Base-by-base conservation (phyloP, 1,284 basidiomycete species). In the Microbotryum saponariae region DNA sequence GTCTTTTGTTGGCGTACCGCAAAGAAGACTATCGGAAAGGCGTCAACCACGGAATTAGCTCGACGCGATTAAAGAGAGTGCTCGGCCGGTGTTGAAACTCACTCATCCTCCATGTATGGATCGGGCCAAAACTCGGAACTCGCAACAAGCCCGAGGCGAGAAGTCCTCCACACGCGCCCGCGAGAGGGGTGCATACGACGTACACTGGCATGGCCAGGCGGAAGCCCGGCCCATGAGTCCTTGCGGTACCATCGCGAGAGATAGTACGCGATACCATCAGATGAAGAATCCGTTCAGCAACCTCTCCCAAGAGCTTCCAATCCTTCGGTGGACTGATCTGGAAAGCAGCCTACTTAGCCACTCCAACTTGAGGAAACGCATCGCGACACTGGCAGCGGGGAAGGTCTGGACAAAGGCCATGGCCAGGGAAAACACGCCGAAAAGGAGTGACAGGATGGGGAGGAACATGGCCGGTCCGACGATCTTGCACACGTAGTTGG, bases 401-500 rank as follows among this genome's bases (percentile, higher is more conserved):
- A 67, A 72, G 25, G 59, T 62, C 20, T 62, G 60, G 25, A 74
- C 68, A 48, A 62, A 69, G 1, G 65, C 66, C 66, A 55, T 37
- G 66, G 62, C 58, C 66, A 73, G 33, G 55, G 59, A 60, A 47
- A 62, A 62, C 3, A 70, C 55, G 37, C 37, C 37, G 49, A 67
- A 70, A 9, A 53, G n/a, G 52, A 73, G 66, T 1, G 71, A 63
- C 60, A 72, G 70, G 44, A 65, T 29, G 21, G 75, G 74, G 25
- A 76, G 62, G 52, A 62, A 70, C 21, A 25, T 51, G 18, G 64
- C 64, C 6, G 84, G 82, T 2, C 84, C 83, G 14, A 85, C 74
- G 53, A 73, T 74, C 80, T 84, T 68, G 33, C 76, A 65, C 45
- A 84, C 62, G 48, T 85, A 72, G 66, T 84, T 85, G 16, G 80